Conservation (phyloP, 805 yeast species). For the Ogataea degrootiae region DNA sequence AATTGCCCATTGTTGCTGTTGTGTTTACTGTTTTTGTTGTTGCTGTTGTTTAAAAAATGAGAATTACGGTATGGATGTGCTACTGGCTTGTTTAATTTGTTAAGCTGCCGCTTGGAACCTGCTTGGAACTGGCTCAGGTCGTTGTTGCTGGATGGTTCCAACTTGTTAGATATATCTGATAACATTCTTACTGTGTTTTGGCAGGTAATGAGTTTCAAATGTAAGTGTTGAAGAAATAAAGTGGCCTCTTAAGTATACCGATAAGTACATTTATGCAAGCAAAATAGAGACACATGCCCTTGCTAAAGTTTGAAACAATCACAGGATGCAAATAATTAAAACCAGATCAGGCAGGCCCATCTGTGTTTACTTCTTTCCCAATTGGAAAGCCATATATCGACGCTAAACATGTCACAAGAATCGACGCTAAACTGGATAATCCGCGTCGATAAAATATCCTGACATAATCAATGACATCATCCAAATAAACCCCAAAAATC, state of each 20-base stretch:
- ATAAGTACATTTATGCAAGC: too few relatives aligned
- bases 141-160: constrained; percentile 19
- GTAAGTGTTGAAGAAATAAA: too few relatives aligned
- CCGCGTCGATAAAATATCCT: background rate
- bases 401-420: too few relatives aligned
- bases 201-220: too few relatives aligned
- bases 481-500: too few relatives aligned
- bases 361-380: constrained; percentile 3
- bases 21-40: constrained; percentile 7
- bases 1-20: constrained; percentile 5
- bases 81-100: background rate
- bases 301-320: background rate
- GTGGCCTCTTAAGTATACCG: too few relatives aligned
- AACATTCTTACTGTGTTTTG: background rate
- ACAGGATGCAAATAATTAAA: background rate
- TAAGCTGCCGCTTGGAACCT: background rate
- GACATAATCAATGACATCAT: too few relatives aligned
- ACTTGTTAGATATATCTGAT: constrained; percentile 5
- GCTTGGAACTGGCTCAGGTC: constrained; percentile 2
- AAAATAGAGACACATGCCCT: background rate
- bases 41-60: background rate
- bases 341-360: background rate
- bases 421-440: background rate
- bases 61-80: background rate
- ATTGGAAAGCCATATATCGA: background rate